Percentiles rank a stretch among this genome's conserved stretches.
Conservation (phyloP, 2,329 filamentous ascomycete genomes). For the Annulohypoxylon truncatum region DNA sequence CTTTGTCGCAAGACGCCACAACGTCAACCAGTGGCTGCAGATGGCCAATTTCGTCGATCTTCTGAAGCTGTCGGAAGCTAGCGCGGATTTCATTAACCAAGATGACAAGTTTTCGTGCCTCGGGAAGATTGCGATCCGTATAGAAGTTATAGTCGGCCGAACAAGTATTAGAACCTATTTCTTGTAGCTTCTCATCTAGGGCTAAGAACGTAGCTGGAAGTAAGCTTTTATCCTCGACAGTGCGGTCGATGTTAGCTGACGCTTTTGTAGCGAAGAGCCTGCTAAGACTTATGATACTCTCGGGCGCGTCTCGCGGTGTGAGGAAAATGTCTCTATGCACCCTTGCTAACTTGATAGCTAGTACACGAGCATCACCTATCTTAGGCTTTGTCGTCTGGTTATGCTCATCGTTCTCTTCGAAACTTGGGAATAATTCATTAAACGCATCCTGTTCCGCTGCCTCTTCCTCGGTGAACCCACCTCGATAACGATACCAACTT, state of each 20-base stretch:
- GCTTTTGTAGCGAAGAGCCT: slow-evolving; percentile 57
- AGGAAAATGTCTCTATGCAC: slow-evolving; percentile 68
- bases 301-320: slow-evolving; percentile 53
- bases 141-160: slow-evolving; percentile 85
- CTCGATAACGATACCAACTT: slow-evolving; percentile 86
- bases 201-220: slow-evolving; percentile 74
- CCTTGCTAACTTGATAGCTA: slow-evolving; percentile 71
- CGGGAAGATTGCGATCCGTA: slow-evolving; percentile 78
- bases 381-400: slow-evolving; percentile 49
- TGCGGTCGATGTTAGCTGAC: slow-evolving; percentile 49
- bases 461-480: slow-evolving; percentile 80
- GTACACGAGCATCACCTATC: slow-evolving; percentile 59
- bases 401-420: slow-evolving; percentile 65
- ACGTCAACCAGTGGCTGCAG: slow-evolving; percentile 86
- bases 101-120: slow-evolving; percentile 78
- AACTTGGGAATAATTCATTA: slow-evolving; percentile 83
- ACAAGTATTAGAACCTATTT: slow-evolving; percentile 55
- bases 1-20: slow-evolving; percentile 76
- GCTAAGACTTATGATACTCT: slow-evolving; percentile 59
- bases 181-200: slow-evolving; percentile 70
- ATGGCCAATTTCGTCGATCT: slow-evolving; percentile 72
- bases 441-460: slow-evolving; percentile 80
- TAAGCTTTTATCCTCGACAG: slow-evolving; percentile 62
- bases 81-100: slow-evolving; percentile 76
- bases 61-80: slow-evolving; percentile 78